phyloP scores from a whole-genome alignment of 1,284 basidiomycete species.

The Fomitopsis pinicola region DNA sequence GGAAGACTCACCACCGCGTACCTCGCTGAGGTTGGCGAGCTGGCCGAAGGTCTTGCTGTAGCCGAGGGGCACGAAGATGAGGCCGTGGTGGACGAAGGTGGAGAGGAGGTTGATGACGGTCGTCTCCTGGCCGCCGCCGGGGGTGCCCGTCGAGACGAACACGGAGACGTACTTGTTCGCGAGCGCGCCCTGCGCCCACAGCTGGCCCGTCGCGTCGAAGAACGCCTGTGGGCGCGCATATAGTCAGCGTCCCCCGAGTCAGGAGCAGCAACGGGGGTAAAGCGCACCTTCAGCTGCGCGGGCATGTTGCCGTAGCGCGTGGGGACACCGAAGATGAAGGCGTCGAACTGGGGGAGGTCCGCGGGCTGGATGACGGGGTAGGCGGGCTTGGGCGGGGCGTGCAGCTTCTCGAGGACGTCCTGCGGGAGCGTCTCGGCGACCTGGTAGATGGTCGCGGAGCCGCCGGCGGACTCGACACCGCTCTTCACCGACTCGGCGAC shows the following conservation, averaged over 20 bases:
- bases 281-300: slow-evolving; percentile 61
- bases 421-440: slow-evolving; percentile 81
- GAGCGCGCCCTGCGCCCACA: slow-evolving; percentile 74
- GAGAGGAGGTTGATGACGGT: slow-evolving; percentile 67
- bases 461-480: slow-evolving; percentile 72
- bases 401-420: slow-evolving; percentile 75
- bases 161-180: slow-evolving; percentile 78
- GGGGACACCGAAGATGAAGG: slow-evolving; percentile 72
- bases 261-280: not conserved
- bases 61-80: slow-evolving; percentile 77
- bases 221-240: slow-evolving; percentile 45
- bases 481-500: slow-evolving; percentile 79
- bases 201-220: slow-evolving; percentile 77
- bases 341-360: slow-evolving; percentile 65
- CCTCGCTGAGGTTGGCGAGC: slow-evolving; percentile 55
- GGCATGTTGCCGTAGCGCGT: slow-evolving; percentile 76
- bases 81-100: slow-evolving; percentile 78
- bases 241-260: not conserved
- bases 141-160: slow-evolving; percentile 65
- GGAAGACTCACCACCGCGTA: slow-evolving; percentile 61
- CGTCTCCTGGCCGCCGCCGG: slow-evolving; percentile 72
- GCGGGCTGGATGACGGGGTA: slow-evolving; percentile 72
- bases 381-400: slow-evolving; percentile 67
- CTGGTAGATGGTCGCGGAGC: slow-evolving; percentile 71
- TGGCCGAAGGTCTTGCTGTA: slow-evolving; percentile 59